Evolutionary conservation across 1,284 basidiomycete species (phyloP).

Genomic region (Pseudozyma pruni): DNA sequence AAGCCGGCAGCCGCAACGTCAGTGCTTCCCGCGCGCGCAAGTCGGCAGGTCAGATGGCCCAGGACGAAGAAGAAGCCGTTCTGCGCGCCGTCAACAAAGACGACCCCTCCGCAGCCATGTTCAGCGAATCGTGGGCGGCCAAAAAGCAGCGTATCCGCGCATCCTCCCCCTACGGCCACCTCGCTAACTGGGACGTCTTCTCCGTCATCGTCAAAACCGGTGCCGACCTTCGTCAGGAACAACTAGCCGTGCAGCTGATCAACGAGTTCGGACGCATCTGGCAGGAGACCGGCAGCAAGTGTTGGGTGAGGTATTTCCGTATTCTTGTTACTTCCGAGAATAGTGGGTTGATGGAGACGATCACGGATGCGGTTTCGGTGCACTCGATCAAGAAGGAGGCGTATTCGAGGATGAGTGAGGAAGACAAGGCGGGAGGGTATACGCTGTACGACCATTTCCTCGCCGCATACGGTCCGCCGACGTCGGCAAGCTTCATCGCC

Average conservation of each 20-base stretch:
- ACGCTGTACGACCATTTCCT: conserved; percentile 64
- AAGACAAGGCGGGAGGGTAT: conserved; percentile 55
- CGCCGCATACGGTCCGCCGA: conserved; percentile 58
- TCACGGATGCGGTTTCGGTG: conserved; percentile 93
- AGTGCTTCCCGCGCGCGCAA: conserved; percentile 19
- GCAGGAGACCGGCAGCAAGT: conserved; percentile 73
- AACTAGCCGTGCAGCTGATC: conserved; percentile 94
- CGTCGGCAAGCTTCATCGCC: conserved; percentile 69
- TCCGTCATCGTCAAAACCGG: conserved; percentile 99
- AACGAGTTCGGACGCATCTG: conserved; percentile 92
- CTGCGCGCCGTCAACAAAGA: conserved; percentile 91
- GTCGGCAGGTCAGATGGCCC: conserved; percentile 81
- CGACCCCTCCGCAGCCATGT: conserved; percentile 89
- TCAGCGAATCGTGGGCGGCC: conserved; percentile 91
- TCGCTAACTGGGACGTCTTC: conserved; percentile 82
- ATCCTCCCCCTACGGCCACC: conserved; percentile 92
- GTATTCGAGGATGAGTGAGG: conserved; percentile 84
- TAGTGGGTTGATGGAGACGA: conserved; percentile 77
- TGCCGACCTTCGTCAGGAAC: conserved; percentile 95
- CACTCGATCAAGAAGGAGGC: conserved; percentile 99
- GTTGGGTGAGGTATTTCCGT: conserved; percentile 72
- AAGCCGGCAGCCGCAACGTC: conserved; percentile 70
- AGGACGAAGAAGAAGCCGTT: conserved; percentile 75
- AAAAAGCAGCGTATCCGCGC: conserved; percentile 96
- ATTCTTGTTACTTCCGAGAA: conserved; percentile 93